Percentiles rank a stretch among this genome's conserved stretches.
These are phyloP conservation scores for Urochloa ruziziensis DNA, from an alignment of 176 grass and related monocot species.

Conservation along the genomic window DNA sequence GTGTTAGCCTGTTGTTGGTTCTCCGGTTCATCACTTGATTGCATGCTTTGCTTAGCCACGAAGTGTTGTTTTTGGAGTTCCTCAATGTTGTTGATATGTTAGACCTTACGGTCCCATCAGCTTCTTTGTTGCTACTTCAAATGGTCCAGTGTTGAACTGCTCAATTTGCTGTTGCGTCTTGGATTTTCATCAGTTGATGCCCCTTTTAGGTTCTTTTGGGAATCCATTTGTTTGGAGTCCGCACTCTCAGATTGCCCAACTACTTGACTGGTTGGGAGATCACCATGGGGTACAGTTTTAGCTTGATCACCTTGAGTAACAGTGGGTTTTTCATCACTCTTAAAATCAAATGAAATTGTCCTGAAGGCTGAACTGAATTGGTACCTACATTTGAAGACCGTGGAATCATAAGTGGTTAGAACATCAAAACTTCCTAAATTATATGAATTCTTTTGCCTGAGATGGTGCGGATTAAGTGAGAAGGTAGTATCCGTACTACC, in stretches of 20 bases:
- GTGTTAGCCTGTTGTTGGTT: not conserved
- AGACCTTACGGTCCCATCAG: too few relatives aligned
- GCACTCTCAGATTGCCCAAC: not conserved
- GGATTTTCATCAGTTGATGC: not conserved
- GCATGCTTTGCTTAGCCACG: too few relatives aligned
- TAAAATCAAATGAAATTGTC: slow-evolving; percentile 7
- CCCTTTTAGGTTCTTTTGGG: not conserved
- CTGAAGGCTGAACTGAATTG: not conserved
- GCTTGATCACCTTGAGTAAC: not conserved
- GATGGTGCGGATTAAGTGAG: not conserved
- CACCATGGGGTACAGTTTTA: not conserved
- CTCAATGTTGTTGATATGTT: too few relatives aligned
- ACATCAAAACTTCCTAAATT: not conserved
- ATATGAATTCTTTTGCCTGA: not conserved
- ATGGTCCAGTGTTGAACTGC: not conserved
- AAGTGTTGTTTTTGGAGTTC: too few relatives aligned
- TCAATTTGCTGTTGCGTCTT: slow-evolving; percentile 5
- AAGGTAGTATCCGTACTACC: not conserved
- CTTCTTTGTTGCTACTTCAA: slow-evolving; percentile 17
- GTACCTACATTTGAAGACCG: not conserved
- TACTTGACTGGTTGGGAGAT: slow-evolving; percentile 2
- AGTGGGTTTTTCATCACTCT: not conserved
- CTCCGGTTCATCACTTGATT: too few relatives aligned
- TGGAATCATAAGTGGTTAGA: not conserved
- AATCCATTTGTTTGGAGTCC: not conserved